These are phyloP conservation scores for Chaetomidium leptoderma DNA, from an alignment of 495 filamentous ascomycete genomes.

Conservation along the genomic window DNA sequence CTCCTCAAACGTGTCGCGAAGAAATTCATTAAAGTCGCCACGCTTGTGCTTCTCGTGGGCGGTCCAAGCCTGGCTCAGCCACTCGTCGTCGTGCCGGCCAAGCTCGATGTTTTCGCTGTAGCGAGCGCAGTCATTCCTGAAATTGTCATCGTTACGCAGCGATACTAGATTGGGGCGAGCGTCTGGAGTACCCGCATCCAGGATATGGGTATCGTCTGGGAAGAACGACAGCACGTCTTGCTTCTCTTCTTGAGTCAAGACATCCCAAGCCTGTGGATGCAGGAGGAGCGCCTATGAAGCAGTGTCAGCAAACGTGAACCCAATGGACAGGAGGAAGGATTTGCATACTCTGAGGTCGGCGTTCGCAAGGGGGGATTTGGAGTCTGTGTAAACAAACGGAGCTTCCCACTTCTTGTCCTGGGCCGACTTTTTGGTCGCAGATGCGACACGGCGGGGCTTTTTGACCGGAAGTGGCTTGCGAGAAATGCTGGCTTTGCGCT, in stretches of 20 bases:
- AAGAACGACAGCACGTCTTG: conserved; percentile 52
- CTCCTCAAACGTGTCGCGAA: conserved; percentile 60
- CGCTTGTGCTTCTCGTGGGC: conserved; percentile 58
- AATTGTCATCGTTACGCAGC: conserved; percentile 43
- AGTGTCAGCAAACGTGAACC: background rate
- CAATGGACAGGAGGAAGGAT: background rate
- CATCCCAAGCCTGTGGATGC: conserved; percentile 54
- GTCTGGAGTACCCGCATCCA: conserved; percentile 28
- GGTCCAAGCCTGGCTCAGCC: conserved; percentile 59
- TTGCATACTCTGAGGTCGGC: conserved; percentile 53
- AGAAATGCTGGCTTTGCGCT: conserved; percentile 5
- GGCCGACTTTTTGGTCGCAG: conserved; percentile 16
- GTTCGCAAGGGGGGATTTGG: conserved; percentile 51
- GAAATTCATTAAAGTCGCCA: conserved; percentile 68
- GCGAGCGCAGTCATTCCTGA: conserved; percentile 41
- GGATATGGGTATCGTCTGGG: conserved; percentile 45
- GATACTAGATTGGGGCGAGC: conserved; percentile 35
- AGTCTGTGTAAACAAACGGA: conserved; percentile 52
- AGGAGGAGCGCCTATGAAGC: conserved; percentile 51
- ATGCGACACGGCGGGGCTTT: conserved; percentile 15
- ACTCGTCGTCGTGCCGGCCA: conserved; percentile 61
- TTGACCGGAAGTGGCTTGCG: conserved; percentile 2
- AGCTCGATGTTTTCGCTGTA: conserved; percentile 52
- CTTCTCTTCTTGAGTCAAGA: conserved; percentile 53
- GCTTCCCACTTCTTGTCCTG: conserved; percentile 32